A percentile compares a stretch with the other conserved stretches of the same genome.
phyloP scores from a whole-genome alignment of 108 stramenopile genomes.

The Nannochloropsis salina region DNA sequence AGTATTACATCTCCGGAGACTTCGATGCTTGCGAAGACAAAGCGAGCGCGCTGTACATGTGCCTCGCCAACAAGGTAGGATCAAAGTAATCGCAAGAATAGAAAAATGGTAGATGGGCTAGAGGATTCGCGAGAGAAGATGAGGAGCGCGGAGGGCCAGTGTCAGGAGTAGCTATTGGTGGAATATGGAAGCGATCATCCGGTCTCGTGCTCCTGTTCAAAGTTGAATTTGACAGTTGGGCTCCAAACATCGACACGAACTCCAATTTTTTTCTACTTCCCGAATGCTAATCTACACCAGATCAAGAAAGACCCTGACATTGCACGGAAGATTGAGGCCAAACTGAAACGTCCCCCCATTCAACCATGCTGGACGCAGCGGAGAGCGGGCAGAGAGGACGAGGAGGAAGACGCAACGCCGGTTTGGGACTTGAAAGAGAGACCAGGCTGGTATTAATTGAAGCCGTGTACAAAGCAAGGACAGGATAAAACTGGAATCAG shows the following conservation, averaged over 20 bases:
- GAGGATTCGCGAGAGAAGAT: no score
- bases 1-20: background rate
- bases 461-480: no score
- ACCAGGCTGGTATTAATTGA: conserved; percentile 2
- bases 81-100: background rate
- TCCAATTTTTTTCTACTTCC: background rate
- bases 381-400: background rate
- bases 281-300: background rate
- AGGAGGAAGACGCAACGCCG: background rate
- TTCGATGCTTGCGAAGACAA: background rate
- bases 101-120: background rate
- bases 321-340: background rate
- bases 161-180: no score
- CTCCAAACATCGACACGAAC: no score
- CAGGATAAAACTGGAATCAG: no score
- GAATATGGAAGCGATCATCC: no score
- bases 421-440: conserved; percentile 5
- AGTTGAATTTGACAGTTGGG: no score
- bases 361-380: background rate
- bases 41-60: conserved; percentile 17
- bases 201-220: no score
- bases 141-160: no score
- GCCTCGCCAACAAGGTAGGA: conserved; percentile 7
- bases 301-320: conserved; percentile 20
- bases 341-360: background rate